Base-by-base conservation (phyloP, 768 basidiomycete species). In the Tylopilus vinaceipallidus region DNA sequence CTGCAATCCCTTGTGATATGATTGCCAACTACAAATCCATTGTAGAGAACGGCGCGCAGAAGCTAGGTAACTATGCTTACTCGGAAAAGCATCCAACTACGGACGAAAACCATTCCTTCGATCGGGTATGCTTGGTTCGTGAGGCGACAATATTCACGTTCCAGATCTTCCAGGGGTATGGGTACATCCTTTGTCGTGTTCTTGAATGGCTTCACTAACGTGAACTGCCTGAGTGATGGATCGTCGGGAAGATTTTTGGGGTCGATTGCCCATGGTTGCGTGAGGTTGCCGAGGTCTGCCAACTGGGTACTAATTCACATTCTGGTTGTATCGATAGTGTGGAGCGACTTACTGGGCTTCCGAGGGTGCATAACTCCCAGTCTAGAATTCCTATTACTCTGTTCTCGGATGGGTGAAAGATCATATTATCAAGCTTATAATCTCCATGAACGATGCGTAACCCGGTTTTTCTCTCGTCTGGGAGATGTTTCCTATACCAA, bases 321-420 rank as follows among this genome's bases (percentile, higher is more conserved):
- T 30, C 12, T 17, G 37, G 42, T 24, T 23, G 14, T n/a, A 37
- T 26, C 12, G 12, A 49, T 22, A 30, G 20, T n/a, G 22, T 3
- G 22, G n/a, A n/a, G 23, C 9, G 16, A 71, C 83, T 16, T 64
- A 93, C 88, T 29, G 92, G 90, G 61, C 88, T 92, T 6, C 94
- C 95, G 10, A 99, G 79, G 1, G 95, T 98, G 62, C 92, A 97
- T 23, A 99, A 73, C 64, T 99, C 95, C 95, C 95, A 99, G 62
- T 99, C 95, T 42, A 99, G 69, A 33, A 99, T 92, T 6, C 92
- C 97, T 54, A 98, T 93, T 4, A 98, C 94, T 35, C 80, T 76
- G 53, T 94, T 91, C 68, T 98, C 86, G 0, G 85, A 91, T 0
- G 88, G 86, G 59, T 98, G 95, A 70, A 97, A 98, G 55, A 98